Conservation (phyloP, 1,284 basidiomycete genomes). For the Cryptococcus maquisensis region DNA sequence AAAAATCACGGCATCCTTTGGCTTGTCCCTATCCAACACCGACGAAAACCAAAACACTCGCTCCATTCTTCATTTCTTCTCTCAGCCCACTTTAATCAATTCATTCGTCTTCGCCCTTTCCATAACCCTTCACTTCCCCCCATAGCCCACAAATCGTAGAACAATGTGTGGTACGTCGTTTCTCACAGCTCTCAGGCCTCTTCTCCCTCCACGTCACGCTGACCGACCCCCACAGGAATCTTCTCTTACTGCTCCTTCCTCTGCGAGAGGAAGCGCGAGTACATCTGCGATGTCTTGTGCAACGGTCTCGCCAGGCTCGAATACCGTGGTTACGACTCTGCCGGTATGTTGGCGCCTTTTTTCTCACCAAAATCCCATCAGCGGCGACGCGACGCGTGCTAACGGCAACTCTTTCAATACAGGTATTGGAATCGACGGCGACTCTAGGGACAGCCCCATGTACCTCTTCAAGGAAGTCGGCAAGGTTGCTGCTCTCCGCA, state of each 20-base stretch:
- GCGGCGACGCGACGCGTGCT: background rate
- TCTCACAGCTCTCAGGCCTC: background rate
- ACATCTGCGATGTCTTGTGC: conserved; percentile 85
- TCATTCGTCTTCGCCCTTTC: background rate
- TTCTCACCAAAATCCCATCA: background rate
- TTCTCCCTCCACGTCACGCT: background rate
- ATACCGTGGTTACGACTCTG: conserved; percentile 98
- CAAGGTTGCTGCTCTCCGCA: conserved; percentile 91
- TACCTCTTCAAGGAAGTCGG: conserved; percentile 97
- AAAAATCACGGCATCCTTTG: no score
- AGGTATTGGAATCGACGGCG: conserved; percentile 92
- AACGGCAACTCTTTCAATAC: background rate
- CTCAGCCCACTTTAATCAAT: background rate
- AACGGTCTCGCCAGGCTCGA: conserved; percentile 93
- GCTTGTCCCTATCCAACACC: background rate
- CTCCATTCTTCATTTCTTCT: background rate
- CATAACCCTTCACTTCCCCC: no score
- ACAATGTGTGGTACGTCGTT: background rate
- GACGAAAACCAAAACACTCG: background rate
- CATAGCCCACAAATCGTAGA: background rate
- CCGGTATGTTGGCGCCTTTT: conserved; percentile 51
- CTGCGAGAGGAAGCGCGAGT: conserved; percentile 90
- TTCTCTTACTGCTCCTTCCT: conserved; percentile 92
- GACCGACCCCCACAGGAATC: conserved; percentile 59
- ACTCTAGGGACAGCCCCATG: conserved; percentile 62